Conservation (phyloP, 2,329 filamentous ascomycete species). For the Myriosclerotinia scirpicola region DNA sequence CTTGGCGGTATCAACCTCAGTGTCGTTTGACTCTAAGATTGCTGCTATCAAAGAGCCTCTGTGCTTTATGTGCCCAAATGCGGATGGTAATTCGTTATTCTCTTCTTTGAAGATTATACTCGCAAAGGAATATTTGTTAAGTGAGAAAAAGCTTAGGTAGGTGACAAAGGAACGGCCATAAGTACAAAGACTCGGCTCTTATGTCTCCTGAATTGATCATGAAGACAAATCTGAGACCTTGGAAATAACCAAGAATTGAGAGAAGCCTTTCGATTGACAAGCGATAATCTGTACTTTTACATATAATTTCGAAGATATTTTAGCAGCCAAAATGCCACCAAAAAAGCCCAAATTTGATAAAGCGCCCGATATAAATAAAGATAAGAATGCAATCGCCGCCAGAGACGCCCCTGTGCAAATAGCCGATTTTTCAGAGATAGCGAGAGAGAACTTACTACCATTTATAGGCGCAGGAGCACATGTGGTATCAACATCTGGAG, state of each 20-base stretch:
- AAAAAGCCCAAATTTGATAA: no score
- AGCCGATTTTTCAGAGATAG: fast-evolving
- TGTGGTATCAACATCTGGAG: not conserved
- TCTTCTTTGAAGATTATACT: not conserved
- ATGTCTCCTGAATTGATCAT: not conserved
- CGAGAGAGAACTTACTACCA: not conserved
- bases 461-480: not conserved
- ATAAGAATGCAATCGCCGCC: not conserved
- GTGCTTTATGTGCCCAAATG: not conserved
- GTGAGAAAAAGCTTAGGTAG: not conserved
- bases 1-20: not conserved
- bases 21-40: not conserved
- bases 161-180: not conserved
- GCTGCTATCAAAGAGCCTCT: not conserved
- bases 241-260: not conserved
- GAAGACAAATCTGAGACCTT: not conserved
- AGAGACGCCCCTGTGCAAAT: not conserved
- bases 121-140: not conserved
- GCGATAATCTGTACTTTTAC: not conserved
- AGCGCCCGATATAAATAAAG: not conserved
- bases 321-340: not conserved
- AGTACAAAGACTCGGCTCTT: not conserved
- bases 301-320: not conserved
- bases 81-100: not conserved
- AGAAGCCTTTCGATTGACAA: not conserved